These are phyloP conservation scores for Suillus bovinus DNA, from an alignment of 768 basidiomycete genomes.

Conservation along the genomic window DNA sequence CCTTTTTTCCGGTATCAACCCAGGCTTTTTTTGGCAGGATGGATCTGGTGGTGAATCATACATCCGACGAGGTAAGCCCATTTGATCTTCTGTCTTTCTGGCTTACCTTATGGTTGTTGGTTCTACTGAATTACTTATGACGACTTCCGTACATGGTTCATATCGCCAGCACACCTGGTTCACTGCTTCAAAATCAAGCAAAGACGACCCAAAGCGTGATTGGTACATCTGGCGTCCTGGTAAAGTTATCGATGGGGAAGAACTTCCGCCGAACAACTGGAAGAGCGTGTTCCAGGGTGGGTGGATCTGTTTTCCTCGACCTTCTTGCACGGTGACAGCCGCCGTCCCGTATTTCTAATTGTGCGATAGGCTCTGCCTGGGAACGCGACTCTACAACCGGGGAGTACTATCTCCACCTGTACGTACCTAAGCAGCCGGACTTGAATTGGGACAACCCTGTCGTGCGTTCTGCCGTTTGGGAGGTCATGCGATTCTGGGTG, in stretches of 20 bases:
- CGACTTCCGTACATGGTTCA: slow-evolving; percentile 4
- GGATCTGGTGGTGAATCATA: slow-evolving; percentile 79
- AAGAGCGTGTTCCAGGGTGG: slow-evolving; percentile 62
- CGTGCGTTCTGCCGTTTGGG: no score
- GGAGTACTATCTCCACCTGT: slow-evolving; percentile 76
- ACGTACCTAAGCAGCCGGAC: slow-evolving; percentile 67
- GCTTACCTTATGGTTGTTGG: background rate
- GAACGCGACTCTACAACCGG: slow-evolving; percentile 61
- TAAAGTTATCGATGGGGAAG: slow-evolving; percentile 50
- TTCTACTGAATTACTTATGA: slow-evolving; percentile 10
- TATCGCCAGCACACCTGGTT: slow-evolving; percentile 69
- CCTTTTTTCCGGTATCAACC: slow-evolving; percentile 13
- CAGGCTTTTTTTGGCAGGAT: slow-evolving; percentile 44
- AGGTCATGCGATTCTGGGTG: slow-evolving; percentile 62
- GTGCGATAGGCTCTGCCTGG: slow-evolving; percentile 61
- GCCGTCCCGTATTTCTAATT: background rate
- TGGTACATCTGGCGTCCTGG: slow-evolving; percentile 80
- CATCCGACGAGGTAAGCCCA: slow-evolving; percentile 55
- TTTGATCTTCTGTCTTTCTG: background rate
- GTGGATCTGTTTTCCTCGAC: slow-evolving; percentile 10
- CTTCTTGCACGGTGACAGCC: background rate
- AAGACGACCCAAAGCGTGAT: slow-evolving; percentile 59
- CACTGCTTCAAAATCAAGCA: slow-evolving; percentile 51
- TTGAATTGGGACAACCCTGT: slow-evolving; percentile 68
- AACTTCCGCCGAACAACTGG: slow-evolving; percentile 75